Conservation (phyloP, 495 filamentous ascomycete genomes). For the Aspergillus sclerotiicarbonarius region DNA sequence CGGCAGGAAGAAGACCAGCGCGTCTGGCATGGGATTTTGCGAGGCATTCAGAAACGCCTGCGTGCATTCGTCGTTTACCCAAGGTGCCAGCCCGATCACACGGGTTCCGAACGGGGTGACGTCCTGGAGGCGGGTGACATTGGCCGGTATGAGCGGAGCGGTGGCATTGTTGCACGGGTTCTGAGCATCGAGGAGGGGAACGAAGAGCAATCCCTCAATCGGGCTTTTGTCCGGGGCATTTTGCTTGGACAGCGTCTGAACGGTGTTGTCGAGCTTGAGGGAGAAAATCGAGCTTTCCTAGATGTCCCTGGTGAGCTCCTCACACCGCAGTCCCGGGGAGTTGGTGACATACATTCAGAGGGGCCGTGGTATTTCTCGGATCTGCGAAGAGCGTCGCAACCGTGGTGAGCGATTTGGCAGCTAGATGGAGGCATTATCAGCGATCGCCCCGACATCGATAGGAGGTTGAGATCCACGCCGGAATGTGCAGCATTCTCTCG, state of each 20-base stretch:
- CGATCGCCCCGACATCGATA: not conserved
- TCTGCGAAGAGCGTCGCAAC: slow-evolving; percentile 43
- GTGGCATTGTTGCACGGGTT: slow-evolving; percentile 62
- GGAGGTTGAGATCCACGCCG: not conserved
- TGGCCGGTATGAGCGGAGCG: slow-evolving; percentile 60
- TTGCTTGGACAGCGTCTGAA: slow-evolving; percentile 69
- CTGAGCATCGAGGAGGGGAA: slow-evolving; percentile 60
- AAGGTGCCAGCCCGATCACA: slow-evolving; percentile 84
- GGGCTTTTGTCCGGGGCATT: slow-evolving; percentile 52
- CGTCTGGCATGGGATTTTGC: slow-evolving; percentile 51
- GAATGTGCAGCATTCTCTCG: slow-evolving; percentile 1
- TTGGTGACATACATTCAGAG: slow-evolving; percentile 33
- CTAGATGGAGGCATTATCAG: slow-evolving; percentile 23
- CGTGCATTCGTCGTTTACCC: slow-evolving; percentile 71
- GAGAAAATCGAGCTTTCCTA: slow-evolving; percentile 66
- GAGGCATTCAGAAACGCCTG: slow-evolving; percentile 65
- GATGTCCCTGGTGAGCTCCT: slow-evolving; percentile 7
- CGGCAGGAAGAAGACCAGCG: slow-evolving; percentile 75
- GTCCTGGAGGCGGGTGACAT: slow-evolving; percentile 68
- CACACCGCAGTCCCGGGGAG: not conserved
- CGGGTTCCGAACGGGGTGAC: slow-evolving; percentile 55
- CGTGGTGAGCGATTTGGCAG: slow-evolving; percentile 28
- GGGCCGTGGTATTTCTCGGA: slow-evolving; percentile 31
- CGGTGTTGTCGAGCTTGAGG: slow-evolving; percentile 54
- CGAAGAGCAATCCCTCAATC: slow-evolving; percentile 75